Base-by-base conservation (phyloP, 2,329 filamentous ascomycete genomes). In the Ascochyta clinopodiicola region DNA sequence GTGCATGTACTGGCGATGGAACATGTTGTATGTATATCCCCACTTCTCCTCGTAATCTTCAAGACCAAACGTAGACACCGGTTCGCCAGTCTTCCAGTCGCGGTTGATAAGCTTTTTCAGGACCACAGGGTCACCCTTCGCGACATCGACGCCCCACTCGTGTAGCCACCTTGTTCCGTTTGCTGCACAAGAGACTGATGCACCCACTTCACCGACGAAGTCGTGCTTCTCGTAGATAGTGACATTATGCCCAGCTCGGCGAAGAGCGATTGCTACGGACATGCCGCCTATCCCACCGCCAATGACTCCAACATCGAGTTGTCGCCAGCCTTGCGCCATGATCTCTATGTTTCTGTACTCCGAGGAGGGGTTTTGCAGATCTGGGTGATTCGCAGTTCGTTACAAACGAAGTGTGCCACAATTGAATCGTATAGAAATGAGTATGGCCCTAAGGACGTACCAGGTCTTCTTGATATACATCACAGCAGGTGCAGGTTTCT, bases 91-190 rank as follows among this genome's bases (percentile, higher is more conserved):
- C 68, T 84, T 82, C 87, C 87, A 90, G 73, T 90, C 86, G 3
- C 84, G 82, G 69, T 86, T 88, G 75, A 90, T 89, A 47, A 90
- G 80, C 65, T 86, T 86, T 72, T 80, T 80, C 44, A 90, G 75
- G 1, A 89, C 77, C 1, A 90, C 87, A 0, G 86, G 86, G 53
- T 88, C 83, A 8, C 87, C 88, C 64, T 85, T 85, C 13, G 76
- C 76, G 1, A 90, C 78, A 63, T 90, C 84, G 1, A 90, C 85
- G 0, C 78, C 78, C 88, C 88, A 90, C 69, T 88, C 85, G 57
- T 88, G 82, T 7, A 90, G 76, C 87, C 87, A 90, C 42, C 85
- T 80, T 1, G 87, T 88, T 7, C 87, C 88, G 63, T 90, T 90
- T 9, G 88, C 86, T 1, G 88, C 88, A 63, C 87, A 89, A 4